phyloP scores from a whole-genome alignment of 1,139 yeast species.

The Debaryomyces udenii region DNA sequence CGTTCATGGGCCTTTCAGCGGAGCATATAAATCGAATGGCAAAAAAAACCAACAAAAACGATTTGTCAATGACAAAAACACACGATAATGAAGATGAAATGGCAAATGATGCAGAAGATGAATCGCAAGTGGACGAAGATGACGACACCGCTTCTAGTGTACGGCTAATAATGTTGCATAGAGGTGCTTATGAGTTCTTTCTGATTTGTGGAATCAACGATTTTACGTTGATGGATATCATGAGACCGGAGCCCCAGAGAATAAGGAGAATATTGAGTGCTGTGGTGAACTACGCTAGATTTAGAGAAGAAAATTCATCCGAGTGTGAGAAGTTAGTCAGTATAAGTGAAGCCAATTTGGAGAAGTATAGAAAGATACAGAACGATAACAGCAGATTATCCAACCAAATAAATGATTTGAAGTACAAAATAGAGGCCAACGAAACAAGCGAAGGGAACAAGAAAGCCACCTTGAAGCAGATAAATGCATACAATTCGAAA shows the following conservation, averaged over 20 bases:
- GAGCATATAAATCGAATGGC: slow-evolving; percentile 37
- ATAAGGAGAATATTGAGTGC: slow-evolving; percentile 74
- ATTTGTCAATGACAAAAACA: slow-evolving; percentile 10
- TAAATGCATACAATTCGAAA: slow-evolving; percentile 58
- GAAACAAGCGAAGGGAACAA: slow-evolving; percentile 23
- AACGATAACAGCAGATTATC: slow-evolving; percentile 44
- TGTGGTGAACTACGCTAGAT: slow-evolving; percentile 81
- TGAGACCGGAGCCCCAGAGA: slow-evolving; percentile 67
- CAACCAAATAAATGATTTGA: slow-evolving; percentile 47
- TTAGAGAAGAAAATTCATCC: slow-evolving; percentile 73
- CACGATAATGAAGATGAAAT: slow-evolving; percentile 9
- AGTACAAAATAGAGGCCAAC: slow-evolving; percentile 25
- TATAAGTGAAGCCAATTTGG: slow-evolving; percentile 55
- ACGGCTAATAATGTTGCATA: slow-evolving; percentile 55
- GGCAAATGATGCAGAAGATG: slow-evolving; percentile 19
- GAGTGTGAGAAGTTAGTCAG: slow-evolving; percentile 67
- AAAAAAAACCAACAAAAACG: slow-evolving; percentile 16
- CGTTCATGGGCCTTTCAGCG: slow-evolving; percentile 64
- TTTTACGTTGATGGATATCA: slow-evolving; percentile 68
- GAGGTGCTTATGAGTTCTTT: slow-evolving; percentile 64
- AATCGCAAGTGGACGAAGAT: slow-evolving; percentile 32
- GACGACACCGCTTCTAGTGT: slow-evolving; percentile 39
- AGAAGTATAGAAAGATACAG: slow-evolving; percentile 33
- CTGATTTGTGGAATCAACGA: slow-evolving; percentile 77
- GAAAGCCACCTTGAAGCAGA: slow-evolving; percentile 43